phyloP scores from a whole-genome alignment of 2,329 filamentous ascomycete genomes.

The Thermoascus crustaceus region DNA sequence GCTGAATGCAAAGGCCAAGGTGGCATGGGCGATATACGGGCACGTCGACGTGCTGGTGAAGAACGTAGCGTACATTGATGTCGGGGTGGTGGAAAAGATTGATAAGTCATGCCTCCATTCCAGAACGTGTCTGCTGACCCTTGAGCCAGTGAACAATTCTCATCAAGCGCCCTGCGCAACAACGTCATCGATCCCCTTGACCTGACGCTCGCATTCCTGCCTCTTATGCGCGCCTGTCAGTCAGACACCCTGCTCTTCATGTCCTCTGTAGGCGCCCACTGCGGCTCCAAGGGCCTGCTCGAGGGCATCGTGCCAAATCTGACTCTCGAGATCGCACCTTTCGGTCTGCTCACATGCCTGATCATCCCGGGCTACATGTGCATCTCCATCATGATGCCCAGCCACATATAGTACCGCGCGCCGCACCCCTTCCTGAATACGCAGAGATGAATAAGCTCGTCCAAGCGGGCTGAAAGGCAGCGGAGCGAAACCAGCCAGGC shows the following conservation, averaged over 20 bases:
- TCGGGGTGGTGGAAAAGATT: slow-evolving; percentile 18
- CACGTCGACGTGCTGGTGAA: slow-evolving; percentile 44
- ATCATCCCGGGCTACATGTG: slow-evolving; percentile 50
- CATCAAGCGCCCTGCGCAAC: slow-evolving; percentile 12
- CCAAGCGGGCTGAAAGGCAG: slow-evolving; percentile 8
- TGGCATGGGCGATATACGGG: slow-evolving; percentile 24
- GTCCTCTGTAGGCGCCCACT: slow-evolving; percentile 33
- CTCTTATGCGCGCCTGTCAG: slow-evolving; percentile 43
- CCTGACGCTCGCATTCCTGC: slow-evolving; percentile 33
- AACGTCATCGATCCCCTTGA: slow-evolving; percentile 38
- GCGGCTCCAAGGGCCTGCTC: slow-evolving; percentile 41
- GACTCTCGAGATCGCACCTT: slow-evolving; percentile 34
- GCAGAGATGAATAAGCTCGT: slow-evolving; percentile 10
- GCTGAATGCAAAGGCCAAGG: slow-evolving; percentile 30
- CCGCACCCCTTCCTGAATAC: slow-evolving; percentile 10
- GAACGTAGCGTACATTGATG: slow-evolving; percentile 31
- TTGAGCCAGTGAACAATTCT: slow-evolving; percentile 3
- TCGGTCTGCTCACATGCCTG: slow-evolving; percentile 31
- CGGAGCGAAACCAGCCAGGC: slow-evolving; percentile 9
- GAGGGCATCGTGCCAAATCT: slow-evolving; percentile 41
- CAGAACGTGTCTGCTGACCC: background rate
- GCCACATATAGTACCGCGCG: slow-evolving; percentile 2
- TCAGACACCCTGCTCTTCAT: slow-evolving; percentile 23
- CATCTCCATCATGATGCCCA: slow-evolving; percentile 39
- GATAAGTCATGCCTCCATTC: slow-evolving; percentile 11